phyloP scores from a whole-genome alignment of 139 green algal genomes.

The Haematococcus sp. region DNA sequence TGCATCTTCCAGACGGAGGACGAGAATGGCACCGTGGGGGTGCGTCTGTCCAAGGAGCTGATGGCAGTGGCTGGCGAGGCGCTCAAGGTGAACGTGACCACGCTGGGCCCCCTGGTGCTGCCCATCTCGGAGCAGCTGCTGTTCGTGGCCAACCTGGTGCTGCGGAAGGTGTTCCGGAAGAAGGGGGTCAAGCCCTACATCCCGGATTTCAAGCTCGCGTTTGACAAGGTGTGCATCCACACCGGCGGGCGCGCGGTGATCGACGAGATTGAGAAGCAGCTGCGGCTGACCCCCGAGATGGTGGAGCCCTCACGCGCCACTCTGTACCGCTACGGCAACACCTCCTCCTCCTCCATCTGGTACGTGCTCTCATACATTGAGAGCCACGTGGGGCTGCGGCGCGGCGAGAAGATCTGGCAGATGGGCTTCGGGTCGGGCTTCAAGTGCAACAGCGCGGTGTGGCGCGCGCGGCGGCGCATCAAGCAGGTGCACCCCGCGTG shows the following conservation, averaged over 20 bases:
- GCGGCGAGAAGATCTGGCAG: conserved; percentile 82
- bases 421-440: conserved; percentile 93
- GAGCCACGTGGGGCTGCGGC: conserved; percentile 50
- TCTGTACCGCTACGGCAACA: conserved; percentile 86
- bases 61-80: conserved; percentile 88
- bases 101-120: conserved; percentile 91
- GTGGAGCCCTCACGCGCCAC: conserved; percentile 78
- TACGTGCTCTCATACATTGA: conserved; percentile 81
- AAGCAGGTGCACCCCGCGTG: conserved; percentile 43
- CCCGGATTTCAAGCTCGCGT: conserved; percentile 96
- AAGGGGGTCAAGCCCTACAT: conserved; percentile 81
- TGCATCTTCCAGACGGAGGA: conserved; percentile 88
- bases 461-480: conserved; percentile 67
- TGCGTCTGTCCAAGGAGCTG: conserved; percentile 88
- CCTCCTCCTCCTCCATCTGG: conserved; percentile 80
- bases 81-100: conserved; percentile 92
- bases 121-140: conserved; percentile 90
- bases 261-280: conserved; percentile 96
- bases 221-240: conserved; percentile 94
- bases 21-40: conserved; percentile 54
- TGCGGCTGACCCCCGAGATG: conserved; percentile 49
- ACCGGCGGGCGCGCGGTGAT: conserved; percentile 91
- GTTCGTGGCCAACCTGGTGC: conserved; percentile 89
- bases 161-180: conserved; percentile 62
- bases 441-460: conserved; percentile 96